A percentile compares a stretch with the other conserved stretches of the same genome.
Conservation (phyloP, 1,284 basidiomycete genomes). For the Cutaneotrichosporon arboriforme region DNA sequence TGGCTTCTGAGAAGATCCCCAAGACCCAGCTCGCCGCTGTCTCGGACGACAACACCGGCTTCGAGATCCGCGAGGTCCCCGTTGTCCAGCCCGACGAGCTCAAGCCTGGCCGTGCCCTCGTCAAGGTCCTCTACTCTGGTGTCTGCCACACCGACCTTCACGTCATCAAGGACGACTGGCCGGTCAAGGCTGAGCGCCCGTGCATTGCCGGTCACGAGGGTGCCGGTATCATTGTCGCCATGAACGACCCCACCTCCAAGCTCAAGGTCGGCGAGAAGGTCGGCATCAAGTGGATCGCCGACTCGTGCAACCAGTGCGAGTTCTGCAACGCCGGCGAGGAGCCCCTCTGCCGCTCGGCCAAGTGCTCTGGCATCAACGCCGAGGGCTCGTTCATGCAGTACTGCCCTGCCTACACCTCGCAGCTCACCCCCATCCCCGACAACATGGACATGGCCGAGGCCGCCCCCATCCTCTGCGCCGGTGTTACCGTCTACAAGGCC, state of each 20-base stretch:
- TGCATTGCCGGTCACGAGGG: conserved; percentile 65
- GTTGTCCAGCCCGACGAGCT: conserved; percentile 22
- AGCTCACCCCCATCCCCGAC: conserved; percentile 71
- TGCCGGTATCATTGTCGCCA: conserved; percentile 61
- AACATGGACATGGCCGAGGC: conserved; percentile 61
- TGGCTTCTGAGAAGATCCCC: conserved; percentile 18
- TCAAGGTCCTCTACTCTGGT: conserved; percentile 55
- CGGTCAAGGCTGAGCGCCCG: conserved; percentile 60
- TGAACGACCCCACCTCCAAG: conserved; percentile 62
- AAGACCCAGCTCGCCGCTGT: conserved; percentile 24
- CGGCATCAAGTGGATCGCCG: conserved; percentile 76
- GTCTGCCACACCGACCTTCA: conserved; percentile 64
- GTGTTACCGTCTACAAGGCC: conserved; percentile 61
- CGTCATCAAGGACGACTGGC: conserved; percentile 65
- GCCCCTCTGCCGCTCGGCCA: conserved; percentile 55
- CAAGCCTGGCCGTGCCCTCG: conserved; percentile 22
- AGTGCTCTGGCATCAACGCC: conserved; percentile 63
- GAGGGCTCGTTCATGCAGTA: conserved; percentile 30
- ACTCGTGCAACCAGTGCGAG: conserved; percentile 67
- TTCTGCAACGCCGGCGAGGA: conserved; percentile 67
- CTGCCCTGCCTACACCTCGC: conserved; percentile 54
- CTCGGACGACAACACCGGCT: conserved; percentile 19
- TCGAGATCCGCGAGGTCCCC: conserved; percentile 20
- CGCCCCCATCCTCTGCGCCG: conserved; percentile 76
- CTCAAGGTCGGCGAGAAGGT: conserved; percentile 49